Base-by-base conservation (phyloP, 768 basidiomycete species). In the Lactarius pseudohatsudake region DNA sequence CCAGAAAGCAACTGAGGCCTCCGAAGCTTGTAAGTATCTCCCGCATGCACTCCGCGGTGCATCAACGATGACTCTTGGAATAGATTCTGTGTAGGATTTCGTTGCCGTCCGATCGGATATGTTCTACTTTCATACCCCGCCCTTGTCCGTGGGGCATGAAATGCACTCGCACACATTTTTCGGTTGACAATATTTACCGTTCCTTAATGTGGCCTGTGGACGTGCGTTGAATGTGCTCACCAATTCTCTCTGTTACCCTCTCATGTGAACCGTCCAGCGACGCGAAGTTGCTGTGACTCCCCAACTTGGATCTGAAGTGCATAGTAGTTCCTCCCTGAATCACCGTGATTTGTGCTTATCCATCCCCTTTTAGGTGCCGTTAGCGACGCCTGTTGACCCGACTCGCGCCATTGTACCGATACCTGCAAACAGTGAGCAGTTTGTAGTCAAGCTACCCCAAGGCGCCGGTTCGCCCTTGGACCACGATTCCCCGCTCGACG, bases 391-490 rank as follows among this genome's bases (percentile, higher is more conserved):
- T 5, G 16, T 60, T 26, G 50, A 55, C 50, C n/a, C 56, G 18
- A 26, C 26, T 26, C 26, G 26, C 10, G 28, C 11, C 28, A 9
- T 53, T n/a, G 36, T 36, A 9, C 57, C 47, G 13, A 8, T 53
- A 1, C 30, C 28, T 45, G 8, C 30, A 30, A 13, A 10, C 13
- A 57, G 62, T 13, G 57, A 18, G 15, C 18, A 41, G 0, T 61
- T 38, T 10, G 26, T 64, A 7, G 66, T 63, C 34, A 60, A 40
- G 28, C 30, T 56, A 11, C 62, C 66, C 20, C 40, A 45, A 56
- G 47, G 26, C 13, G 4, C 50, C 4, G 10, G 16, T 36, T 53
- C 8, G 7, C 45, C n/a, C 3, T 18, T 28, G 18, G 28, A 54
- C 4, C 16, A 57, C 26, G 45, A 32, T 32, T 22, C 34, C 3